These are phyloP conservation scores for Fusarium sp. DNA, from an alignment of 2,329 filamentous ascomycete genomes.

Conservation along the genomic window DNA sequence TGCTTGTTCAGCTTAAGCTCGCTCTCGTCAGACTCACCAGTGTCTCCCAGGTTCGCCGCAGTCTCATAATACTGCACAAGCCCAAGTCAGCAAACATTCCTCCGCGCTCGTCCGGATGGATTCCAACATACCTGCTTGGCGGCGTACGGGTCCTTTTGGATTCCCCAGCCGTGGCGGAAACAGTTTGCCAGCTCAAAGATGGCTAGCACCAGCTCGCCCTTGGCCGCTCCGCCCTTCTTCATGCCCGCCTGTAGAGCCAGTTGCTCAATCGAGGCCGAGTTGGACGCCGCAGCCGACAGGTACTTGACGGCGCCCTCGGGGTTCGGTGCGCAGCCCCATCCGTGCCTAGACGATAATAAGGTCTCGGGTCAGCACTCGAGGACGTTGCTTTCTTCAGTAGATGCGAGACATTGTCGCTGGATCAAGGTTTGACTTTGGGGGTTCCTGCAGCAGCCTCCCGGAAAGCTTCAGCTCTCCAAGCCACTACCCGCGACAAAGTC, in stretches of 20 bases:
- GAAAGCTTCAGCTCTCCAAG: slow-evolving; percentile 15
- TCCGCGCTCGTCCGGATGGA: neutral
- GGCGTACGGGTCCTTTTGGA: slow-evolving; percentile 85
- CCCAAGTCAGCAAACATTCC: slow-evolving; percentile 10
- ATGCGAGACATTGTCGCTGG: neutral
- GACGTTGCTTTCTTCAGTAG: slow-evolving; percentile 2
- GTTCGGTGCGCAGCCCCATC: slow-evolving; percentile 87
- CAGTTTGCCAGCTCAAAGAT: slow-evolving; percentile 95
- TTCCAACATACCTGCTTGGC: slow-evolving; percentile 72
- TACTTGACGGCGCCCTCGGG: slow-evolving; percentile 81
- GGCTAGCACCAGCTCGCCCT: slow-evolving; percentile 94
- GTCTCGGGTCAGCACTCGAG: slow-evolving; percentile 27
- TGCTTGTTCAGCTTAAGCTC: slow-evolving; percentile 10
- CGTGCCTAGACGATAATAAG: slow-evolving; percentile 70
- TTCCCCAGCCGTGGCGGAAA: slow-evolving; percentile 95
- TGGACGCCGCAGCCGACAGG: slow-evolving; percentile 88
- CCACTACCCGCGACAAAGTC: slow-evolving; percentile 26
- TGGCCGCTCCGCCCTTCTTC: slow-evolving; percentile 93
- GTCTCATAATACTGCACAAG: slow-evolving; percentile 89
- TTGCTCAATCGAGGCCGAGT: slow-evolving; percentile 88
- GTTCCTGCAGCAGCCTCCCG: neutral
- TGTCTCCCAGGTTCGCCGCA: slow-evolving; percentile 94
- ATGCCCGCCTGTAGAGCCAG: slow-evolving; percentile 87
- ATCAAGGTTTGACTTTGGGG: slow-evolving; percentile 18
- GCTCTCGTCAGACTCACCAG: slow-evolving; percentile 60